Evolutionary conservation across 2,329 filamentous ascomycete species (phyloP).

Genomic region (Triangularia setosa): DNA sequence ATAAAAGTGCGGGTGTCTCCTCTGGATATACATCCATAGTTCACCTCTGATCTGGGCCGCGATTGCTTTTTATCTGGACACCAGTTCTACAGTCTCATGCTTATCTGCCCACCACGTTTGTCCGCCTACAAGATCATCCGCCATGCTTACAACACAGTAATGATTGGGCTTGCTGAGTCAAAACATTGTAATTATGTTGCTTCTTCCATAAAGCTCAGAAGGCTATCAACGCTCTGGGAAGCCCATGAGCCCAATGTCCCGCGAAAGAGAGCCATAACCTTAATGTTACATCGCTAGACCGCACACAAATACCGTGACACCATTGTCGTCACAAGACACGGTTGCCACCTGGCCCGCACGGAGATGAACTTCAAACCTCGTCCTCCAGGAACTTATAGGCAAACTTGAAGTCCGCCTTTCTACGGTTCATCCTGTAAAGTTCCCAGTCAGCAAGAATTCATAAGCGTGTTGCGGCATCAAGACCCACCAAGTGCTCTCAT

Average conservation of each 20-base stretch:
- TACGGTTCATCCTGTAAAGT: slow-evolving; percentile 85
- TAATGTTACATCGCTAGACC: not conserved
- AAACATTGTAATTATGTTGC: not conserved
- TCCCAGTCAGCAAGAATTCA: slow-evolving; percentile 9
- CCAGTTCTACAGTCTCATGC: not conserved
- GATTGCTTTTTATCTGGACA: not conserved
- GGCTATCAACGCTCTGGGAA: not conserved
- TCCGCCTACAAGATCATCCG: not conserved
- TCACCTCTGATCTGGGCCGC: not conserved
- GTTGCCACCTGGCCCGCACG: not conserved
- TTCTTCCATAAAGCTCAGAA: not conserved
- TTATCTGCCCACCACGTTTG: not conserved
- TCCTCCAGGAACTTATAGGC: slow-evolving; percentile 97
- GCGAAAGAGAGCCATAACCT: not conserved
- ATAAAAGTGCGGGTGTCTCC: not conserved
- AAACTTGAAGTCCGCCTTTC: slow-evolving; percentile 98
- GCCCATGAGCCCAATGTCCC: not conserved
- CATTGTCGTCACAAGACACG: not conserved
- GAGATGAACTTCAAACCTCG: slow-evolving; percentile 52
- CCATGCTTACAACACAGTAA: not conserved
- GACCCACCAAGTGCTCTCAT: slow-evolving; percentile 94
- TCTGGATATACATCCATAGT: not conserved
- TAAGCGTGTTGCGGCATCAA: not conserved
- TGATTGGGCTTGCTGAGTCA: not conserved
- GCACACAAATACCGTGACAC: not conserved